Evolutionary conservation across 2,329 filamentous ascomycete genomes (phyloP), one percentile per base, ranked within the genome.

Genomic region (Cladophialophora chaetospira): DNA sequence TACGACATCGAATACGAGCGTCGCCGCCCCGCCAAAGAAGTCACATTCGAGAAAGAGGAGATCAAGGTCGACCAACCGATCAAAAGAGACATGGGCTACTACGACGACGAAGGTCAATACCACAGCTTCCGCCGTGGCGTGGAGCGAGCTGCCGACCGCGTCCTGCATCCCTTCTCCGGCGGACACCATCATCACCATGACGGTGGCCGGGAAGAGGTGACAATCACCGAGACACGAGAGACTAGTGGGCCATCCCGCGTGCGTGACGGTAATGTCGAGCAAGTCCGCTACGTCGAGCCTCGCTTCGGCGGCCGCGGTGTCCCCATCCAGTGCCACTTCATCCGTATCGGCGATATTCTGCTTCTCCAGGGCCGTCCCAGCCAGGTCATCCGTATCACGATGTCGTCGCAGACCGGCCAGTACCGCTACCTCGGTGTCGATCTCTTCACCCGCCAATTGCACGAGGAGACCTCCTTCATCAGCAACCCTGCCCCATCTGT

Each of bases 371-470:
- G 93, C 76, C 93, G 94, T 70, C 92, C 94, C 72, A 97, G 91
- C 89, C 94, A 99, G 86, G 93, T 99, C 77, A 99, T 99, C 83
- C 93, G 93, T 76, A 97, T 99, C 87, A 96, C 91, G 68, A 96
- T 92, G 79, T 97, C 93, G 57, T 84, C 90, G 67, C 93, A 96
- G 82, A 99, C 94, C 63, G 94, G 94, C 76, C 94, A 99, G 86
- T 93, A 99, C 88, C 90, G 94, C 75, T 99, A 97, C 86, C 89
- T 99, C 64, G 94, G 94, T 85, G 94, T 99, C 68, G 94, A 99
- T 79, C 89, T 99, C 72, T 99, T 99, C 90, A 97, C 92, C 84
- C 96, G 96, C 85, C 91, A 97, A 82, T 86, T 99, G 66, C 91
- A 97, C 73, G 94, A 99, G 82, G 94, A 99, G 88, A 96, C 91